Evolutionary conservation across 805 yeast species (phyloP).

Genomic region (Metschnikowia hibisci): DNA sequence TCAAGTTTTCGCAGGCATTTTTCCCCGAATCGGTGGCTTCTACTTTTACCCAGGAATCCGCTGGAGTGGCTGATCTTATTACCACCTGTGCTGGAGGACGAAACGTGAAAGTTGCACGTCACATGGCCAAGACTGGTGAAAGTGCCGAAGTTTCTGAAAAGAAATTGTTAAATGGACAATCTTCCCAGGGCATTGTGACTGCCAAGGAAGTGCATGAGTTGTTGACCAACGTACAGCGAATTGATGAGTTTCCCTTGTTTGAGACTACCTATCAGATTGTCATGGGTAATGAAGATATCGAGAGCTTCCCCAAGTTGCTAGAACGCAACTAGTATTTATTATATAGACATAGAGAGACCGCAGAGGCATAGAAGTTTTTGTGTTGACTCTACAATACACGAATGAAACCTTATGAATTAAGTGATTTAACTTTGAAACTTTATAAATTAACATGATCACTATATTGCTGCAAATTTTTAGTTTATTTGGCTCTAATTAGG

Average conservation of each 20-base stretch:
- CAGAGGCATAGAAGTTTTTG: too few species aligned
- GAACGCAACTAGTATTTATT: slow-evolving; percentile 28
- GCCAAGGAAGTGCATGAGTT: slow-evolving; percentile 88
- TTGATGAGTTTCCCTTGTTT: slow-evolving; percentile 76
- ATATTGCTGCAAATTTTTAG: too few species aligned
- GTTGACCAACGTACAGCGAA: slow-evolving; percentile 48
- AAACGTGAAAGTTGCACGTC: slow-evolving; percentile 86
- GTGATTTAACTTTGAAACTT: too few species aligned
- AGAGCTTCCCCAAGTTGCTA: slow-evolving; percentile 67
- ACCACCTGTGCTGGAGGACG: slow-evolving; percentile 98
- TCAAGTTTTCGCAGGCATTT: slow-evolving; percentile 66
- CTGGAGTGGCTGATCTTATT: slow-evolving; percentile 97
- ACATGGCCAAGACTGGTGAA: slow-evolving; percentile 76
- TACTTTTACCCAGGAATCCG: slow-evolving; percentile 90
- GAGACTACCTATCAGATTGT: slow-evolving; percentile 79
- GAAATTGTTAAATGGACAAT: slow-evolving; percentile 87
- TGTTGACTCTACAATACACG: too few species aligned
- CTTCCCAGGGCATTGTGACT: slow-evolving; percentile 93
- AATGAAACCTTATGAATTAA: too few species aligned
- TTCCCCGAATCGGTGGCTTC: slow-evolving; percentile 55
- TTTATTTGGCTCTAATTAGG: too few species aligned
- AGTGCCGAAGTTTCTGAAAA: slow-evolving; percentile 79
- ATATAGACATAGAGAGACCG: neutral
- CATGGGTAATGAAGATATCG: slow-evolving; percentile 69
- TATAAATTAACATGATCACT: too few species aligned